These are phyloP conservation scores for Boletus rubroflammeus DNA, from an alignment of 768 basidiomycete species.

Conservation along the genomic window DNA sequence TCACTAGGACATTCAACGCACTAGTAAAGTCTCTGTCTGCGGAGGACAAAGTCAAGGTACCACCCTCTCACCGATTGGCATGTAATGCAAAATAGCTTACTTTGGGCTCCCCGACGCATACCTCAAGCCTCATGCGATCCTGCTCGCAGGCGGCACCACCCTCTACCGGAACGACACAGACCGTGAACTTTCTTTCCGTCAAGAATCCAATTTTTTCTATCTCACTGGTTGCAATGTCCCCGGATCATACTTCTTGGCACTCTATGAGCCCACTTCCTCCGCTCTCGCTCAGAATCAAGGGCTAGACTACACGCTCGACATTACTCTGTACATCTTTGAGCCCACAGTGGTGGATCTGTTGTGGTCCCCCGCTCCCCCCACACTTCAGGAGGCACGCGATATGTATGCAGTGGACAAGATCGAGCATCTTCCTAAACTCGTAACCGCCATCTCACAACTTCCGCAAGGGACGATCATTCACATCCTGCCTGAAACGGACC, in stretches of 20 bases:
- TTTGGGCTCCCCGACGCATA: not conserved
- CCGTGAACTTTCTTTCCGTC: constrained; percentile 68
- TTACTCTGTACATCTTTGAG: constrained; percentile 77
- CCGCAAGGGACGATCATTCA: constrained; percentile 60
- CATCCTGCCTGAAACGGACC: constrained; percentile 45
- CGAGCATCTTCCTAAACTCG: constrained; percentile 46
- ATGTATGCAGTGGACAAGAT: constrained; percentile 62
- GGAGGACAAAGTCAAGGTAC: constrained; percentile 51
- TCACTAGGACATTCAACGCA: constrained; percentile 48
- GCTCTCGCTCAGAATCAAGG: constrained; percentile 32
- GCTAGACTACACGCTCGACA: constrained; percentile 35
- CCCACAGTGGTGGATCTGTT: constrained; percentile 69
- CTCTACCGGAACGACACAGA: constrained; percentile 81
- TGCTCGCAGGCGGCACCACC: constrained; percentile 62
- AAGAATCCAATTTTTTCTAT: constrained; percentile 88
- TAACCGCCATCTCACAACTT: constrained; percentile 43
- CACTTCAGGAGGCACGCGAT: constrained; percentile 51
- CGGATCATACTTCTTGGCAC: constrained; percentile 60
- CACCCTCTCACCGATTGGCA: not conserved
- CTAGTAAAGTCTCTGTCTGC: constrained; percentile 49
- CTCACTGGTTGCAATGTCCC: constrained; percentile 79
- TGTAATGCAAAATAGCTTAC: not conserved
- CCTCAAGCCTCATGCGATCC: constrained; percentile 60
- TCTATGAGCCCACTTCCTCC: constrained; percentile 41
- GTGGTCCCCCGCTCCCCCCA: constrained; percentile 86